Evolutionary conservation across 2,329 filamentous ascomycete genomes (phyloP), one percentile per base, ranked within the genome.

Genomic region (Stagonosporopsis tanaceti): DNA sequence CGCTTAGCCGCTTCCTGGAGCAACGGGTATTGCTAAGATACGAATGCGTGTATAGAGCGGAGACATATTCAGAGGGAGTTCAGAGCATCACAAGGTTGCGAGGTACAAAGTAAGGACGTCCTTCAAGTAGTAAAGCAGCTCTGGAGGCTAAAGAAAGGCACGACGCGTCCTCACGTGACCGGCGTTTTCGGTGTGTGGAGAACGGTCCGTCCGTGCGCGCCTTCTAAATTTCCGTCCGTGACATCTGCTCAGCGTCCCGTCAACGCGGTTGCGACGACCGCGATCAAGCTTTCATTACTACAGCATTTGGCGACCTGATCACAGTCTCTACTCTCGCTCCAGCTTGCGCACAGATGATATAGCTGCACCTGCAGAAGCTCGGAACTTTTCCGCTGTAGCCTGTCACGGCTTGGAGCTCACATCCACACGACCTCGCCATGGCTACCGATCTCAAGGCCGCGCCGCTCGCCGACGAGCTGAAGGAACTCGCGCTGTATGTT

Each of bases 391-490:
- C 64, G 64, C 62, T 63, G 64, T 57, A 66, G 66, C 69, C 67
- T 71, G 57, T 57, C 45, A 39, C 42, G 27, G 53, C 50, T 51
- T 50, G 58, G 59, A 68, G 57, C 58, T 53, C 50, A 7, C 46
- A 35, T 20, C 20, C 22, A 57, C 53, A 62, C 40, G 58, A 57
- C 56, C 57, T 62, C 62, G 61, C 47, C 64, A 76, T 75, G 72
- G 69, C 70, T 50, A 64, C 61, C 39, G 72, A 75, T 54, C 59
- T 68, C 42, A 76, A 75, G 61, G 52, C 64, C 37, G 72, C 72
- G 44, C 68, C 66, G 60, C 73, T 76, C 32, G 62, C 70, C 48
- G 70, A 73, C 24, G 73, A 76, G 47, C 53, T 74, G 51, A 72
- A 66, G 44, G 70, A 72, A 17, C 72, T 67, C 47, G 72, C 71